Evolutionary conservation across 1,139 yeast species (phyloP), one percentile per base, ranked within the genome.

Genomic region (Candida neerlandica): DNA sequence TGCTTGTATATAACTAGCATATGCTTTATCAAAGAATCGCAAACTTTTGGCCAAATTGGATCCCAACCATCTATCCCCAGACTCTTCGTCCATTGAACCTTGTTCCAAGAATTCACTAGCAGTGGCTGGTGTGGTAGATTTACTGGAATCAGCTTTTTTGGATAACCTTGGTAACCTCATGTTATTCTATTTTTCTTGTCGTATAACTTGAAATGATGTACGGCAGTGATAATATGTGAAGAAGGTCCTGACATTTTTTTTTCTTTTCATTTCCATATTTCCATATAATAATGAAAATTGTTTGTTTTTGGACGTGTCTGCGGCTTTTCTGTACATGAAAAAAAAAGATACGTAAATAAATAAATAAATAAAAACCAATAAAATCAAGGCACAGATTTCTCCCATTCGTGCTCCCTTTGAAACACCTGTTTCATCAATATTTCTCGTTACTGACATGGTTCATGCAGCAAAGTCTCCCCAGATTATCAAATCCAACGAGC

Each of bases 41-140:
- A 81, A 62, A 1, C 80, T 75, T 55, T 81, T 81, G 4, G 82
- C 64, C 30, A 81, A 59, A 56, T 81, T 85, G 0, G 84, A 78
- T 0, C 81, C 75, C 16, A 77, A 62, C 85, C 85, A 81, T 48
- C 85, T 63, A 55, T 81, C 86, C 0, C 84, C 86, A 10, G 78
- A 75, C 53, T 80, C 85, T 57, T 81, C 86, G 45, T 77, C 79
- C 10, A 63, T 62, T 1, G 80, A 67, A 0, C 80, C 85, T 49
- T 67, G 66, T 39, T 76, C 80, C n/a, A 78, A 65, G 37, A 56
- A 71, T n/a, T 77, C 83, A 23, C 76, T 81, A 1, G 72, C 68
- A 0, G 78, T 72, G 9, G 62, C 55, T 2, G 77, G 78, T 3
- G n/a, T 14, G n/a, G 15, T 4, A 11, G 55, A 57, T 18, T 38